phyloP scores from a whole-genome alignment of 257 asterid species.

The Phtheirospermum japonicum region DNA sequence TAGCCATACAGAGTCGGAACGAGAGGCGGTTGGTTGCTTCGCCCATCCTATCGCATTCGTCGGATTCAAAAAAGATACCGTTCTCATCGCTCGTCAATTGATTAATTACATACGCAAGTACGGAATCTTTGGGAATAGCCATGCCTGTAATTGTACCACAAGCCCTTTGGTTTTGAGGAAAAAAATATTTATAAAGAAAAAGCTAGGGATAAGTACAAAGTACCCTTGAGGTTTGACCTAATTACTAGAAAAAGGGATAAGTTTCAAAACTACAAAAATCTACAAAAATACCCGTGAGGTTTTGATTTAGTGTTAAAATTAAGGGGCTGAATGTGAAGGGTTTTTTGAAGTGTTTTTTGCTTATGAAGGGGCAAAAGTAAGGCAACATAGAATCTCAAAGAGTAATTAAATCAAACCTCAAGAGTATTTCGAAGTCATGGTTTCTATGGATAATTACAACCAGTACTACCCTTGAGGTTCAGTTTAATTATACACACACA shows the following conservation, averaged over 20 bases:
- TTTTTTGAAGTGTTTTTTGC: too few relatives aligned
- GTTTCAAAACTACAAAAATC: too few relatives aligned
- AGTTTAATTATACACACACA: too few relatives aligned
- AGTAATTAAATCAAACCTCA: too few relatives aligned
- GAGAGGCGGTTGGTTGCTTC: conserved; percentile 38
- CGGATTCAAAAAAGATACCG: conserved; percentile 30
- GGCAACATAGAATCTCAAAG: neutral
- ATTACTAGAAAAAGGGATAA: too few relatives aligned
- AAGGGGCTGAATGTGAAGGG: neutral
- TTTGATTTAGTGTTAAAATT: neutral
- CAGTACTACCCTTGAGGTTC: too few relatives aligned
- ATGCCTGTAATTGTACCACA: conserved; percentile 41
- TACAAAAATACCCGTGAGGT: too few relatives aligned
- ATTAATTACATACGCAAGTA: conserved; percentile 52
- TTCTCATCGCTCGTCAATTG: conserved; percentile 38
- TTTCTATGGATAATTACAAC: too few relatives aligned
- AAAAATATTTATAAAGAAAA: neutral
- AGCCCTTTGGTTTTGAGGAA: conserved; percentile 18
- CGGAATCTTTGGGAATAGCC: conserved; percentile 35
- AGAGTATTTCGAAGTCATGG: too few relatives aligned
- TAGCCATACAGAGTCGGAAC: conserved; percentile 82
- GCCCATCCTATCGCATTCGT: conserved; percentile 26
- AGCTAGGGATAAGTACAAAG: too few relatives aligned
- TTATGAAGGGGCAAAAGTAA: neutral
- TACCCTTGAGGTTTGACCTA: too few relatives aligned